A percentile compares a stretch with the other conserved stretches of the same genome.
These are phyloP conservation scores for Aspergillus brasiliensis DNA, from an alignment of 2,329 filamentous ascomycete species.

Conservation along the genomic window DNA sequence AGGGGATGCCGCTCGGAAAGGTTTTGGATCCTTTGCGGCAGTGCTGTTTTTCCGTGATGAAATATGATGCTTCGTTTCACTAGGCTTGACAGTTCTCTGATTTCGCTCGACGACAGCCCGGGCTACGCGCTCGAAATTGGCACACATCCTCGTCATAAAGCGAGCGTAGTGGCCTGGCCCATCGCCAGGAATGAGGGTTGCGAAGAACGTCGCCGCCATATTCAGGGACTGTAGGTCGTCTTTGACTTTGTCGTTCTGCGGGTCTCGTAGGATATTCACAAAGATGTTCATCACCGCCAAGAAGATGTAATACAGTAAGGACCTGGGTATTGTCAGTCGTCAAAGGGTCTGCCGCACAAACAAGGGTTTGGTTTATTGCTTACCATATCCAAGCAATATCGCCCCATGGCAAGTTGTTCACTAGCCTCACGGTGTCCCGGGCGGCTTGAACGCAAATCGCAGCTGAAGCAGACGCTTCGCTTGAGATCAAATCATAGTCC, in stretches of 20 bases:
- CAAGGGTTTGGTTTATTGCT: constrained; percentile 36
- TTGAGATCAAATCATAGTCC: constrained; percentile 68
- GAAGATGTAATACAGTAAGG: constrained; percentile 91
- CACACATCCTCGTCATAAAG: constrained; percentile 85
- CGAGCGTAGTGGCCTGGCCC: constrained; percentile 82
- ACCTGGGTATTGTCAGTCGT: constrained; percentile 48
- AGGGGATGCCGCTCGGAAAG: not conserved
- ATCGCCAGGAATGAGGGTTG: constrained; percentile 74
- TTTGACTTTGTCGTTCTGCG: constrained; percentile 75
- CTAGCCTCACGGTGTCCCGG: constrained; percentile 81
- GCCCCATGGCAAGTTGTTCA: constrained; percentile 92
- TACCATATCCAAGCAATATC: constrained; percentile 93
- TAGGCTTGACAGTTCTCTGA: constrained; percentile 65
- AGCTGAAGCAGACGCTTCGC: constrained; percentile 83
- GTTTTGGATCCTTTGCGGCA: not conserved
- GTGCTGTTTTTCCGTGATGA: constrained; percentile 17
- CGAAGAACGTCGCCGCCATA: constrained; percentile 83
- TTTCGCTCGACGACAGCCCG: constrained; percentile 83
- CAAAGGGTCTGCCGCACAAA: not conserved
- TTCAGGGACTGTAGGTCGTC: constrained; percentile 86
- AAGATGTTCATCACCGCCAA: constrained; percentile 90
- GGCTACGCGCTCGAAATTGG: constrained; percentile 90
- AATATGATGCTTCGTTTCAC: constrained; percentile 26
- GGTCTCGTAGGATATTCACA: constrained; percentile 89
- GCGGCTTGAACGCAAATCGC: constrained; percentile 86